Base-by-base conservation (phyloP, 257 asterid species). In the Paulownia fortunei region DNA sequence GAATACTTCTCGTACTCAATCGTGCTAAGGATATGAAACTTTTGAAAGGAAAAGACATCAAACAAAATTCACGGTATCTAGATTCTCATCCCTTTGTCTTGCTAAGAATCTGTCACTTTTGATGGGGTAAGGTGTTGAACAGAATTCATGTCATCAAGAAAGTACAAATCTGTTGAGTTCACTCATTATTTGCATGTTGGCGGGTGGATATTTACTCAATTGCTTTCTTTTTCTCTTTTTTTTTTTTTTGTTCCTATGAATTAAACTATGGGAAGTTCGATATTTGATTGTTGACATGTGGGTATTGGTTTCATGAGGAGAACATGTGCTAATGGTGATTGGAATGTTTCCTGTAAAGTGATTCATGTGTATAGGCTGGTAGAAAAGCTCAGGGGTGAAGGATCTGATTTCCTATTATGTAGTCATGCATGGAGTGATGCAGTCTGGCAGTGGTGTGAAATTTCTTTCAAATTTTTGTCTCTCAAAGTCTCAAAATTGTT, bases 351-450 rank as follows among this genome's bases (percentile, higher is more conserved):
- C 56, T 78, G 21, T 39, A 62, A 72, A 51, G 74, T 34, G 73
- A 61, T 49, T 49, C 27, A 8, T 26, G 47, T 49, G 51, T 34
- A 21, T 36, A 15, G 47, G 32, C 23, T 65, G 13, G 15, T 62
- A 15, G 39, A 27, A 42, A 51, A 61, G 27, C 60, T 62, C n/a
- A 4, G 3, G 13, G 21, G 55, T 55, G 64, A 6, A 54, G 51
- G 51, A 52, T 73, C 8, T 34, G 26, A 32, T 78, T 70, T 21
- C 18, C 51, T 16, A 39, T 47, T 30, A 44, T 65, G 46, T 19
- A 30, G 75, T 36, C 67, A 80, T 71, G 74, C 80, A 42, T 69
- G 61, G 27, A 32, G 46, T 54, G 64, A 37, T 52, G 82, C 66
- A 70, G 55, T 55, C n/a, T 68, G 23, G 16, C 24, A 23, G 34